These are phyloP conservation scores for Raphanus sativus DNA, from an alignment of 345 rosid genomes.

Conservation along the genomic window DNA sequence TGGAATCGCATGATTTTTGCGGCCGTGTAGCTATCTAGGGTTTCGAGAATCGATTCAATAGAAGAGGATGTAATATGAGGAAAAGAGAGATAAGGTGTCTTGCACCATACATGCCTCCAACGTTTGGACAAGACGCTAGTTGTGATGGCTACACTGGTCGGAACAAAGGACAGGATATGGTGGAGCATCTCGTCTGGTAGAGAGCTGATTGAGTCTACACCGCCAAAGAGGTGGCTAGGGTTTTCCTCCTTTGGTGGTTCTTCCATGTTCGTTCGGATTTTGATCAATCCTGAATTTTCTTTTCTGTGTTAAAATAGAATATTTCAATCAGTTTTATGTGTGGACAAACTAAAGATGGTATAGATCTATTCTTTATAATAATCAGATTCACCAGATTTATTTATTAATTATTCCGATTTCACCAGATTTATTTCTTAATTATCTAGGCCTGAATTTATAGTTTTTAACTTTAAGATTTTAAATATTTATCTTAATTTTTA, in stretches of 20 bases:
- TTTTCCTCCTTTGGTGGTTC: background rate
- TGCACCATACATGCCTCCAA: slow-evolving; percentile 1
- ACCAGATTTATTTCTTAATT: background rate
- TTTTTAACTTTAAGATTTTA: background rate
- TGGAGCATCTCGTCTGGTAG: slow-evolving; percentile 11
- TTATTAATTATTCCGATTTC: background rate
- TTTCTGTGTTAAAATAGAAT: background rate
- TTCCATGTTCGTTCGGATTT: background rate
- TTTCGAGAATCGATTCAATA: background rate
- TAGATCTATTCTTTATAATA: background rate
- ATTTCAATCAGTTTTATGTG: background rate
- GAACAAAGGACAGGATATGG: background rate
- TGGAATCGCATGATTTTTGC: background rate
- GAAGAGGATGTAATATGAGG: background rate
- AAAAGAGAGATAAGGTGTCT: slow-evolving; percentile 1
- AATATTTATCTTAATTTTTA: no score
- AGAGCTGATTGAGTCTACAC: slow-evolving; percentile 5
- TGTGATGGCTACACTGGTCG: background rate
- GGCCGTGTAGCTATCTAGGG: background rate
- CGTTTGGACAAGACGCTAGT: background rate
- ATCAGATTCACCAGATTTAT: background rate
- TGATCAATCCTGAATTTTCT: background rate
- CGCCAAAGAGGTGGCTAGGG: no score
- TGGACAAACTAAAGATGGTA: no score
- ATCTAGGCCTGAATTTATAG: background rate